These are phyloP conservation scores for Rubia occidens DNA, from an alignment of 305 asterid genomes.

Conservation along the genomic window DNA sequence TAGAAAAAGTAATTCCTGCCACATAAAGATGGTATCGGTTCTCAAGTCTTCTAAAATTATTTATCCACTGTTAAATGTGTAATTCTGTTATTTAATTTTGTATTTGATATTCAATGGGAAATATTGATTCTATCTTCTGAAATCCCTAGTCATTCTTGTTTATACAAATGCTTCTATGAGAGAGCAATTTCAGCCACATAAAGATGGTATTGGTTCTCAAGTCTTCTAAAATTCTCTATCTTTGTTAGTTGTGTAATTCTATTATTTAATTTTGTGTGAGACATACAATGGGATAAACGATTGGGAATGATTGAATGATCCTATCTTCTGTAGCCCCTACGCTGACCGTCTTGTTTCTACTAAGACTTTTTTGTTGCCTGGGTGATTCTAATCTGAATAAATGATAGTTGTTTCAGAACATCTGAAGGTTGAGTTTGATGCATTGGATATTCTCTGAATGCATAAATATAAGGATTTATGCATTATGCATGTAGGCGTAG, in stretches of 20 bases:
- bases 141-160: neutral
- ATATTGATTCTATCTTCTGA: conserved; percentile 1
- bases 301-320: too few species aligned
- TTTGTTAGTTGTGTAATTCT: neutral
- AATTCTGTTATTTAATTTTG: neutral
- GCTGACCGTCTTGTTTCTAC: neutral
- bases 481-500: neutral
- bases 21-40: neutral
- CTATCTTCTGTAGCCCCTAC: neutral
- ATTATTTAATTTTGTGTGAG: neutral
- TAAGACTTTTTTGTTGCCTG: neutral
- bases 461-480: neutral
- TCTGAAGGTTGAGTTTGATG: neutral
- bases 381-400: neutral
- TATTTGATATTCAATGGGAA: neutral
- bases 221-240: neutral
- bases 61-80: neutral
- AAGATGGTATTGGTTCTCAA: conserved; percentile 5
- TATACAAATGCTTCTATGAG: neutral
- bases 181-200: neutral
- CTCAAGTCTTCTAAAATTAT: neutral
- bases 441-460: neutral
- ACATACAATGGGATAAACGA: neutral
- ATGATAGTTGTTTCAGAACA: neutral
- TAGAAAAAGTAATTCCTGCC: neutral